Evolutionary conservation across 768 basidiomycete species (phyloP).

Genomic region (Tricholoma bakamatsutake): DNA sequence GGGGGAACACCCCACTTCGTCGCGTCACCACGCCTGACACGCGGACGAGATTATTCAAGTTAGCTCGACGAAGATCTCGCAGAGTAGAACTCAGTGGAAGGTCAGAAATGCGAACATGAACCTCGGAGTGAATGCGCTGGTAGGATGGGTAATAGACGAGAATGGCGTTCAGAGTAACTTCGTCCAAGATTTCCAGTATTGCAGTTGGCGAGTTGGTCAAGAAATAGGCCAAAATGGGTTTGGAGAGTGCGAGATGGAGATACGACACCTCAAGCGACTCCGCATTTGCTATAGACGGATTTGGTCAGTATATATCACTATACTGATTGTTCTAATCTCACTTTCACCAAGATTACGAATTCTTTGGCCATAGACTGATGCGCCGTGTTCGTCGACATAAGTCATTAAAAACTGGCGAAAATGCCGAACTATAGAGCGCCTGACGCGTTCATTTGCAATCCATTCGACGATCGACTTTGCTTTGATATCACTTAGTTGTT

Average conservation of each 20-base stretch:
- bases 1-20: constrained; percentile 96
- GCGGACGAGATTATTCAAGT: constrained; percentile 93
- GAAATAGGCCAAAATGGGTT: constrained; percentile 96
- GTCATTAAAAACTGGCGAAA: constrained; percentile 96
- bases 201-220: constrained; percentile 90
- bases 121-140: constrained; percentile 94
- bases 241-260: constrained; percentile 86
- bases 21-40: constrained; percentile 95
- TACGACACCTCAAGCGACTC: constrained; percentile 98
- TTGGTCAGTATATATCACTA: background rate
- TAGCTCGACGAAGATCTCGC: constrained; percentile 86
- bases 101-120: constrained; percentile 95
- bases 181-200: constrained; percentile 93
- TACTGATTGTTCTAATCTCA: constrained; percentile 30
- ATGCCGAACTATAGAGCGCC: constrained; percentile 83
- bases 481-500: constrained; percentile 96
- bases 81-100: constrained; percentile 86
- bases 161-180: constrained; percentile 90
- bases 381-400: constrained; percentile 86
- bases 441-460: constrained; percentile 91
- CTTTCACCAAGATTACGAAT: constrained; percentile 95
- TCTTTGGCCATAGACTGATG: constrained; percentile 90
- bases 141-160: constrained; percentile 95
- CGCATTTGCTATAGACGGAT: constrained; percentile 65
- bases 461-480: constrained; percentile 96